Conservation (phyloP, 2,329 filamentous ascomycete species). For the Fusarium temperatum region DNA sequence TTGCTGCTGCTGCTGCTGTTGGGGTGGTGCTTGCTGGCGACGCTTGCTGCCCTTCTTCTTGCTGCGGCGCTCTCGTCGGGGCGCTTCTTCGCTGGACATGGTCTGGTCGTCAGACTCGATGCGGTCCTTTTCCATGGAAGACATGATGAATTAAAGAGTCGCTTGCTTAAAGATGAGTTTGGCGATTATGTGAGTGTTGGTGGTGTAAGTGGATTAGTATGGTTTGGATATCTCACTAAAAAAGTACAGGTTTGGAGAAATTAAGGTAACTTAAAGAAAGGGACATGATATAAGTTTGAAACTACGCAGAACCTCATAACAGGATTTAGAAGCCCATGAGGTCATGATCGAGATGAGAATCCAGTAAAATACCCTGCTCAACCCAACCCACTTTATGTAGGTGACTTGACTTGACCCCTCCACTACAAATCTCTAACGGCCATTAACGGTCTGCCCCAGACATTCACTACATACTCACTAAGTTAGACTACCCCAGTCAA, state of each 20-base stretch:
- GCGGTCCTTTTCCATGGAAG: constrained; percentile 43
- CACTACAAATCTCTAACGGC: neutral
- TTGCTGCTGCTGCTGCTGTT: constrained; percentile 30
- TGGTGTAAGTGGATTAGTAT: constrained; percentile 8
- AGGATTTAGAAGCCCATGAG: constrained; percentile 44
- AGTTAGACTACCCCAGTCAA: neutral
- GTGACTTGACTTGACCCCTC: constrained; percentile 12
- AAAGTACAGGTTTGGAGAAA: constrained; percentile 9
- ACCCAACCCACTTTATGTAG: neutral
- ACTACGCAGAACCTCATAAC: constrained; percentile 33
- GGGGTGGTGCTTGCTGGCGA: constrained; percentile 38
- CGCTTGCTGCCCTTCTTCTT: constrained; percentile 47
- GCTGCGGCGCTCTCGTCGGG: constrained; percentile 37
- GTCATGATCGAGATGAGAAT: constrained; percentile 40
- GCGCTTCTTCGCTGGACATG: constrained; percentile 37
- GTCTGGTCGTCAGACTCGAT: constrained; percentile 40
- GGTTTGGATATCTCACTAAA: constrained; percentile 2
- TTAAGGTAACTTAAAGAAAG: constrained; percentile 8
- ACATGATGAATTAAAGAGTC: constrained; percentile 29
- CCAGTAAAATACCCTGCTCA: constrained; percentile 16
- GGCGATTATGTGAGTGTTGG: neutral
- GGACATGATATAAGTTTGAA: constrained; percentile 38
- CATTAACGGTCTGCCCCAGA: constrained; percentile 1
- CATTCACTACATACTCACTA: neutral
- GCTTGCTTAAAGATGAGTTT: neutral